These are phyloP conservation scores for Magnusiomyces starmeri DNA, from an alignment of 1,139 yeast genomes.

Conservation along the genomic window DNA sequence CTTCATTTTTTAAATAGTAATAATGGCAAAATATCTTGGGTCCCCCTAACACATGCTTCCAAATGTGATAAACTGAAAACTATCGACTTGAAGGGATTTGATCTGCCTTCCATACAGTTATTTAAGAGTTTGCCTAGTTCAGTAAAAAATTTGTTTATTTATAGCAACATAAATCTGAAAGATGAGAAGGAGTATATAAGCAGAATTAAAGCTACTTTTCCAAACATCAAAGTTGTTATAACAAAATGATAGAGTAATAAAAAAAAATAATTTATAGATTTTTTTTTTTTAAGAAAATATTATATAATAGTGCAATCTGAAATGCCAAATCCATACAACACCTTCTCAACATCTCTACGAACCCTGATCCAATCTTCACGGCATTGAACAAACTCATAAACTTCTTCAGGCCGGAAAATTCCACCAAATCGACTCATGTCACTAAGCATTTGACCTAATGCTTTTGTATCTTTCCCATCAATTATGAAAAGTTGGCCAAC, in stretches of 20 bases:
- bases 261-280: not conserved
- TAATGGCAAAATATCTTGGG: constrained; percentile 20
- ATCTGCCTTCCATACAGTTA: constrained; percentile 20
- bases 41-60: constrained; percentile 17
- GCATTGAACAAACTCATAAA: constrained; percentile 83
- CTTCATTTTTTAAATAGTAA: constrained; percentile 18
- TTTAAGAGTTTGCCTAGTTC: constrained; percentile 18
- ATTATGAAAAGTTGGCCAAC: constrained; percentile 78
- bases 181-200: too few species aligned
- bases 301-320: constrained; percentile 47
- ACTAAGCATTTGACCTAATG: constrained; percentile 75
- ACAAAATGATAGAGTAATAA: not conserved
- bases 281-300: too few species aligned
- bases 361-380: constrained; percentile 81
- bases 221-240: not conserved
- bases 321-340: constrained; percentile 85
- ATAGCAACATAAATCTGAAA: too few species aligned
- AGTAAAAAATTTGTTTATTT: constrained; percentile 10
- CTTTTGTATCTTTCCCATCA: constrained; percentile 60
- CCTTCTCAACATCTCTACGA: constrained; percentile 76
- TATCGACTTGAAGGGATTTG: constrained; percentile 22
- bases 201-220: not conserved
- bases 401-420: constrained; percentile 84
- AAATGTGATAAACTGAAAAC: constrained; percentile 14
- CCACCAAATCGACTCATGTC: constrained; percentile 86